Evolutionary conservation across 2,329 filamentous ascomycete species (phyloP).

Genomic region (Periconia sp.): DNA sequence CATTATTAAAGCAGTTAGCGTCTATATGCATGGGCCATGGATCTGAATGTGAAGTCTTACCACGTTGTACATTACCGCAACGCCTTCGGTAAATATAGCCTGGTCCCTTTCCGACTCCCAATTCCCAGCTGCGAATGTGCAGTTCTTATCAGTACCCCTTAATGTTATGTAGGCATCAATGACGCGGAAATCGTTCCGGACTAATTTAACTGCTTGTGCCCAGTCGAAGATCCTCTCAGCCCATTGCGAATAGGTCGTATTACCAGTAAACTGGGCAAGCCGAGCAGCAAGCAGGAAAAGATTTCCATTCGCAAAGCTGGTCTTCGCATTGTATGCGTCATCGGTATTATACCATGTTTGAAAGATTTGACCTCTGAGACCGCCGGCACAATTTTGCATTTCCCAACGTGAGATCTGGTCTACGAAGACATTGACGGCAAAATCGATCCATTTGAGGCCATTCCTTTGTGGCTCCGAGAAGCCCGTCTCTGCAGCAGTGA

Average conservation of each 20-base stretch:
- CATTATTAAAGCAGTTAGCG: too few species aligned
- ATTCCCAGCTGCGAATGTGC: slow-evolving; percentile 53
- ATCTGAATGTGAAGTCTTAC: slow-evolving; percentile 36
- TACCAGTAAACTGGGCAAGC: slow-evolving; percentile 70
- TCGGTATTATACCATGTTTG: too few species aligned
- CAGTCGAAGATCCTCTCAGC: slow-evolving; percentile 67
- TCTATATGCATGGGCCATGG: too few species aligned
- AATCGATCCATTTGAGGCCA: slow-evolving; percentile 60
- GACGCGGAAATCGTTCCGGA: slow-evolving; percentile 55
- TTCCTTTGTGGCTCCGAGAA: slow-evolving; percentile 56
- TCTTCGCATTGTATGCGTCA: too few species aligned
- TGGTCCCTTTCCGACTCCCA: slow-evolving; percentile 60
- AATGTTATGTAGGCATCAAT: too few species aligned
- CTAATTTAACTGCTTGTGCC: slow-evolving; percentile 53
- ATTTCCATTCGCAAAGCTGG: slow-evolving; percentile 78
- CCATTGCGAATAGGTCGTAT: slow-evolving; percentile 63
- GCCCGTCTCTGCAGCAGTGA: slow-evolving; percentile 70
- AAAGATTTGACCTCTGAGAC: slow-evolving; percentile 76
- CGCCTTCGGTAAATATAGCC: slow-evolving; percentile 57
- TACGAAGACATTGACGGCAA: slow-evolving; percentile 76
- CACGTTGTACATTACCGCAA: slow-evolving; percentile 57
- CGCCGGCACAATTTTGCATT: slow-evolving; percentile 67
- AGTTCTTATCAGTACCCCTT: slow-evolving; percentile 56
- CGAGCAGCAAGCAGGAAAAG: slow-evolving; percentile 82
- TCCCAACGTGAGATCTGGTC: slow-evolving; percentile 73